Evolutionary conservation across 202 grass and related monocot genomes (phyloP).

Genomic region (Dendrocalamus latiflorus): DNA sequence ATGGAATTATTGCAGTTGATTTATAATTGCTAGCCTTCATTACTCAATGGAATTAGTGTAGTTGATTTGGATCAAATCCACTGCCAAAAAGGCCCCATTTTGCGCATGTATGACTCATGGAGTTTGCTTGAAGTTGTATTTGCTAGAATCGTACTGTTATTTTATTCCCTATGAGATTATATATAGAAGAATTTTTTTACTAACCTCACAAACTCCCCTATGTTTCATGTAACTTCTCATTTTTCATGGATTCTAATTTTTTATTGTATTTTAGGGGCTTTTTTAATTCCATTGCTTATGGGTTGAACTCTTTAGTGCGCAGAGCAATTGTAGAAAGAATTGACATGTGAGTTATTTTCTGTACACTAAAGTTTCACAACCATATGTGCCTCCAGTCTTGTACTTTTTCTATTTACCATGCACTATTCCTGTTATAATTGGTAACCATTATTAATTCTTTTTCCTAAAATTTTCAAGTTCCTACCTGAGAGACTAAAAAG

Average conservation of each 20-base stretch:
- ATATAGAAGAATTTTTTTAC: neutral
- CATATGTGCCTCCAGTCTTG: neutral
- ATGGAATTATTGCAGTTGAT: conserved; percentile 11
- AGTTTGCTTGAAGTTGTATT: conserved; percentile 8
- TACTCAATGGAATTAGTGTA: too few species aligned
- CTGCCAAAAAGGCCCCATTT: neutral
- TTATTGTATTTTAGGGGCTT: conserved; percentile 46
- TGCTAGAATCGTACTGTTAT: neutral
- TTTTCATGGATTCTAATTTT: neutral
- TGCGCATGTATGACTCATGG: neutral
- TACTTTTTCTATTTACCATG: conserved; percentile 1
- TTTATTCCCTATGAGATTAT: neutral
- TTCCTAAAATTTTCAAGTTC: conserved; percentile 41
- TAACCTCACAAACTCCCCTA: neutral
- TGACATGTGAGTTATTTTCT: conserved; percentile 54
- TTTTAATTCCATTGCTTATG: conserved; percentile 96
- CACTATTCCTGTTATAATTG: neutral
- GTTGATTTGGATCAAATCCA: neutral
- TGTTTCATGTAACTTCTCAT: neutral
- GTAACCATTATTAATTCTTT: too few species aligned
- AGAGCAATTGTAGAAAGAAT: conserved; percentile 86
- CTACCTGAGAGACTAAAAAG: conserved; percentile 72
- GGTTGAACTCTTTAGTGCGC: conserved; percentile 88
- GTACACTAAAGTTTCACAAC: neutral
- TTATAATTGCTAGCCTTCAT: neutral